Conservation (phyloP, 306 rosid genomes). For the Abrus precatorius region DNA sequence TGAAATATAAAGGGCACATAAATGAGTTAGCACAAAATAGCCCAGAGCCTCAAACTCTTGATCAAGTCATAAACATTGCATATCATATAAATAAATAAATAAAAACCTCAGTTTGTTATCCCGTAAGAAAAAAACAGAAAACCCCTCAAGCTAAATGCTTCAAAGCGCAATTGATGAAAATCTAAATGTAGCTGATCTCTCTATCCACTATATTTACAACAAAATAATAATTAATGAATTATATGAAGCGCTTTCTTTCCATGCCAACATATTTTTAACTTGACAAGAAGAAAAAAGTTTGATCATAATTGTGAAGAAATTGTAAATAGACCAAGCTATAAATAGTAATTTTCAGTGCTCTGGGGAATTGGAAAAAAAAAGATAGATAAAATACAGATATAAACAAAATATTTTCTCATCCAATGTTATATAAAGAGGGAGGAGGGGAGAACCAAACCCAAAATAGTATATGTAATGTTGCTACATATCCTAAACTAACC, state of each 20-base stretch:
- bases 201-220: too few relatives aligned
- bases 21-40: too few relatives aligned
- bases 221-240: background rate
- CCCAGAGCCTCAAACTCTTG: too few relatives aligned
- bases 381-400: conserved; percentile 32
- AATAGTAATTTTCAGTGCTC: conserved; percentile 14
- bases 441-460: background rate
- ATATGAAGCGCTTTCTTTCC: background rate
- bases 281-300: background rate
- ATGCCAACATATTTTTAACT: background rate
- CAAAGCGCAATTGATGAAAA: too few relatives aligned
- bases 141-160: too few relatives aligned
- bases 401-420: conserved; percentile 26
- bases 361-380: background rate
- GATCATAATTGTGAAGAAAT: background rate
- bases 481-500: conserved; percentile 36
- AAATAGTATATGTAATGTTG: conserved; percentile 19
- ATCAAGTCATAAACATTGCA: too few relatives aligned
- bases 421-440: background rate
- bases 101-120: too few relatives aligned
- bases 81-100: too few relatives aligned
- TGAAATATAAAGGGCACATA: too few relatives aligned
- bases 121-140: too few relatives aligned
- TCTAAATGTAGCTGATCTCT: too few relatives aligned
- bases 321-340: background rate